Conservation (phyloP, 176 grass and related monocot species). For the Dactylis glomerata region DNA sequence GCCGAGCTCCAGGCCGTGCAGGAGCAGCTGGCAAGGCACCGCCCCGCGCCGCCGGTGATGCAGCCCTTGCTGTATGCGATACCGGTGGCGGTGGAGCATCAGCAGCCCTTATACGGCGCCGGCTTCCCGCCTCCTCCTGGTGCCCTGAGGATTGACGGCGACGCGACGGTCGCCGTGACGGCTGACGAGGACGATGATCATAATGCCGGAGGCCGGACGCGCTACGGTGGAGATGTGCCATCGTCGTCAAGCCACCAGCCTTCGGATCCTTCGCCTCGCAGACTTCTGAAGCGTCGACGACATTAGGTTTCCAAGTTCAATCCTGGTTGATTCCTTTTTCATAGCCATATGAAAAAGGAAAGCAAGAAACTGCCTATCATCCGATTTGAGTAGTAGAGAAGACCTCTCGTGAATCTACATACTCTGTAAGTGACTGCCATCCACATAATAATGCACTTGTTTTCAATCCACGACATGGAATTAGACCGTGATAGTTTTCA, state of each 20-base stretch:
- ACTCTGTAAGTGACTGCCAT: background rate
- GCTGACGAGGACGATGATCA: background rate
- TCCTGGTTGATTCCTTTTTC: background rate
- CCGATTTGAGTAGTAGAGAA: background rate
- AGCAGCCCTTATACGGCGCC: background rate
- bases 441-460: background rate
- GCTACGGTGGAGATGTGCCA: background rate
- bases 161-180: background rate
- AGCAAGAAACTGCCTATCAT: background rate
- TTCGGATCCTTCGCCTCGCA: background rate
- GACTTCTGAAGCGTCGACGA: background rate
- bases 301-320: background rate
- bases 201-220: background rate
- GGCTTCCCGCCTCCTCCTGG: background rate
- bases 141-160: background rate
- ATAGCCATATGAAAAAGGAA: background rate
- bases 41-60: background rate
- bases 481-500: background rate
- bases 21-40: background rate
- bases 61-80: background rate
- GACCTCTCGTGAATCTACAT: background rate
- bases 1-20: constrained; percentile 10
- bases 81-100: background rate
- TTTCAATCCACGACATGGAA: background rate
- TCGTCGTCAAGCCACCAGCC: background rate